Percentiles rank a stretch among this genome's conserved stretches.
These are phyloP conservation scores for Talaromyces stipitatus DNA, from an alignment of 495 filamentous ascomycete genomes.

Conservation along the genomic window DNA sequence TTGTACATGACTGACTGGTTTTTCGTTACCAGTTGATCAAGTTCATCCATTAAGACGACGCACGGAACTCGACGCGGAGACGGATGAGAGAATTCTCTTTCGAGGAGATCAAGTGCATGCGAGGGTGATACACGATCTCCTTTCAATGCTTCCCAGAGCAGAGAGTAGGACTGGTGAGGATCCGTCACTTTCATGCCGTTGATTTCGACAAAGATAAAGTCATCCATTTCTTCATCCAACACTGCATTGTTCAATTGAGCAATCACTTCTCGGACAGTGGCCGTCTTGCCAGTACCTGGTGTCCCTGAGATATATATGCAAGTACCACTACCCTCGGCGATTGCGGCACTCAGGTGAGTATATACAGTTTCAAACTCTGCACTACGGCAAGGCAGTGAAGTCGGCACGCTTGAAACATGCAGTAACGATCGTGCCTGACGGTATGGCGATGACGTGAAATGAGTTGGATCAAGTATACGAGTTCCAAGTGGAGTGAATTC, in stretches of 20 bases:
- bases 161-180: constrained; percentile 89
- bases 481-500: constrained; percentile 94
- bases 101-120: constrained; percentile 84
- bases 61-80: constrained; percentile 87
- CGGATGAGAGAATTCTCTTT: constrained; percentile 85
- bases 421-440: constrained; percentile 81
- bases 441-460: constrained; percentile 79
- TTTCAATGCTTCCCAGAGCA: constrained; percentile 94
- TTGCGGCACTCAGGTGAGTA: constrained; percentile 86
- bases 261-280: constrained; percentile 93
- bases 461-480: constrained; percentile 68
- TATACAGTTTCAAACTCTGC: constrained; percentile 88
- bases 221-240: constrained; percentile 83
- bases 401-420: constrained; percentile 88
- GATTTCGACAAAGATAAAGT: constrained; percentile 99
- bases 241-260: constrained; percentile 81
- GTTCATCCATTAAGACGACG: constrained; percentile 97
- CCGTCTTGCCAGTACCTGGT: constrained; percentile 97
- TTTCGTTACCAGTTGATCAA: constrained; percentile 95
- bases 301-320: constrained; percentile 99
- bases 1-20: constrained; percentile 99
- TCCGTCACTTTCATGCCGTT: constrained; percentile 99
- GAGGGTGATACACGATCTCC: constrained; percentile 87
- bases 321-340: constrained; percentile 83
- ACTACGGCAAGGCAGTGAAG: constrained; percentile 84